phyloP scores from a whole-genome alignment of 2,329 filamentous ascomycete species.

The Ophiognomonia clavigignenti-juglandacearum region DNA sequence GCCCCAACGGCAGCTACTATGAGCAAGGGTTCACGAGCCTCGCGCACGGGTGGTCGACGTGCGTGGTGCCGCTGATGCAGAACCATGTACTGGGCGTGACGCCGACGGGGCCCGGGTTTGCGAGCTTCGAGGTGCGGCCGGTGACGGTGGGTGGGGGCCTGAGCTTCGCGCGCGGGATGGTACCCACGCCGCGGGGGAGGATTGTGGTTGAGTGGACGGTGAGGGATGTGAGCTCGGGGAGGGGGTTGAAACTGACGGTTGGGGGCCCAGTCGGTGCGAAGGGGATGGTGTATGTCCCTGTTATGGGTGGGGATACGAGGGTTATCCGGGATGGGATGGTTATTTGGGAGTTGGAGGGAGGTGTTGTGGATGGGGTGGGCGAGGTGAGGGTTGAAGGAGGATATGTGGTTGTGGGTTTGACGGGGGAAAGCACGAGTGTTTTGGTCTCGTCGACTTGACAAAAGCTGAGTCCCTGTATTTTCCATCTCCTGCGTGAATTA shows the following conservation, averaged over 20 bases:
- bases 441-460: too few species aligned
- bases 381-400: background rate
- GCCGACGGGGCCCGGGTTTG: constrained; percentile 39
- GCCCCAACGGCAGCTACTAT: constrained; percentile 35
- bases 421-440: too few species aligned
- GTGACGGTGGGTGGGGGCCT: constrained; percentile 28
- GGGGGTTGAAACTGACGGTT: constrained; percentile 25
- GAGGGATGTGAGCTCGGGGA: constrained; percentile 1
- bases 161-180: constrained; percentile 37
- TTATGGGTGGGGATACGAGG: constrained; percentile 8
- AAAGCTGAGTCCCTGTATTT: too few species aligned
- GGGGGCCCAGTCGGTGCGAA: constrained; percentile 25
- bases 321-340: constrained; percentile 19
- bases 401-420: background rate
- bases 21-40: constrained; percentile 42
- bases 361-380: background rate
- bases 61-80: constrained; percentile 41
- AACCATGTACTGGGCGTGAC: constrained; percentile 42
- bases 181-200: constrained; percentile 35
- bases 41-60: constrained; percentile 48
- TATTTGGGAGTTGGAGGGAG: constrained; percentile 14
- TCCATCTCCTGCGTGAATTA: too few species aligned
- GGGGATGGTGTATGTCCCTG: constrained; percentile 24
- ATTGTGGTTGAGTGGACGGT: constrained; percentile 35
- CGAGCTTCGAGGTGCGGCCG: constrained; percentile 35